A percentile compares a stretch with the other conserved stretches of the same genome.
These are phyloP conservation scores for Vinca minor DNA, from an alignment of 257 asterid genomes.

Conservation along the genomic window DNA sequence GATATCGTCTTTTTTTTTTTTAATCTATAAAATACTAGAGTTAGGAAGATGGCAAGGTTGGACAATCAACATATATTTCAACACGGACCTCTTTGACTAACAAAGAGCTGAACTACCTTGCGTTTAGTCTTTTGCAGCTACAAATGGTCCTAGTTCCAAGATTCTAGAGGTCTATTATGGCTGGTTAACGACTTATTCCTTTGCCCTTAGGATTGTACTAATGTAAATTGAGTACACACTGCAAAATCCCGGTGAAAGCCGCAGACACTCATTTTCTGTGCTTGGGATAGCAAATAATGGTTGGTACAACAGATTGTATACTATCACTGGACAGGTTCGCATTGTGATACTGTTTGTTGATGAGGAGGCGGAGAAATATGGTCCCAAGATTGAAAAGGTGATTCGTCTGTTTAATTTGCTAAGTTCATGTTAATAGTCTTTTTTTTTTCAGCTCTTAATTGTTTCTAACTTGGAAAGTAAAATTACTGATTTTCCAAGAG, in stretches of 20 bases:
- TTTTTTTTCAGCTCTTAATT: too few relatives aligned
- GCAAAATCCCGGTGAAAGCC: conserved; percentile 77
- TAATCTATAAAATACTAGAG: too few relatives aligned
- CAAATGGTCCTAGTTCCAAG: background rate
- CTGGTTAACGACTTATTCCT: background rate
- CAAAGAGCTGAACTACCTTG: background rate
- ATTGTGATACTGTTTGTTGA: conserved; percentile 61
- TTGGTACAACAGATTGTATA: conserved; percentile 75
- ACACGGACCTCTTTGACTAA: background rate
- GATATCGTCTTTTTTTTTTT: background rate
- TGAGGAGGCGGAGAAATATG: conserved; percentile 69
- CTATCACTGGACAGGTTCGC: conserved; percentile 97
- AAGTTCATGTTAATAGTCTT: too few relatives aligned
- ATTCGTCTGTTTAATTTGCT: too few relatives aligned
- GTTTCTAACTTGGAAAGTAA: too few relatives aligned
- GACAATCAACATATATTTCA: background rate
- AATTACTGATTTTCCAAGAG: too few relatives aligned
- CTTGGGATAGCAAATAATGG: conserved; percentile 85
- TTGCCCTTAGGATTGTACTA: conserved; percentile 62
- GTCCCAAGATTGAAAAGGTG: conserved; percentile 60
- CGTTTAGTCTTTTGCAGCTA: background rate
- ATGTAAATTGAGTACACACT: conserved; percentile 83
- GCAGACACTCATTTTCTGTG: conserved; percentile 65
- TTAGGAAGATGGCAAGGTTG: background rate
- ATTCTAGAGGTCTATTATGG: background rate